These are phyloP conservation scores for Candida buenavistaensis DNA, from an alignment of 1,139 yeast species.

Conservation along the genomic window DNA sequence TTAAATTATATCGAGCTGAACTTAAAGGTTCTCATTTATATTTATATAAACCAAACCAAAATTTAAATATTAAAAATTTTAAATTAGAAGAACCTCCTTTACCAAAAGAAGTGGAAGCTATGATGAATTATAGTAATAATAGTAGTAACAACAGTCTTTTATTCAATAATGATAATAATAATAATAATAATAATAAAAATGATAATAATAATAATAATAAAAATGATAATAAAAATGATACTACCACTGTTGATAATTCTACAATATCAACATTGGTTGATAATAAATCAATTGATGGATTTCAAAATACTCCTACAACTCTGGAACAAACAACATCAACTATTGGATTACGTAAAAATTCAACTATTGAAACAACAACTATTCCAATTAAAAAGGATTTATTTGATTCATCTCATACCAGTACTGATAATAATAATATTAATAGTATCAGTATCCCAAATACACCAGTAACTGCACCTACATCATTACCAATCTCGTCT, in stretches of 20 bases:
- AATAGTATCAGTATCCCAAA: constrained; percentile 5
- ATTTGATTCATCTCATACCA: constrained; percentile 2
- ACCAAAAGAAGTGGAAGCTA: constrained; percentile 4
- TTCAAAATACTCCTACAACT: too few species aligned
- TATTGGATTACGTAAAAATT: constrained; percentile 4
- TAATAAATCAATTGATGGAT: constrained; percentile 4
- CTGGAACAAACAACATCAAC: too few species aligned
- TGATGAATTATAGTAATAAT: constrained; percentile 3
- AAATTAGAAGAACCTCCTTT: constrained; percentile 14
- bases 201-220: neutral
- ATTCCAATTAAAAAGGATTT: neutral
- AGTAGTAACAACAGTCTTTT: constrained; percentile 1
- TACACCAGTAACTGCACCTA: constrained; percentile 7
- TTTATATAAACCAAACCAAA: constrained; percentile 55
- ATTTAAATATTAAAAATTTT: constrained; percentile 49
- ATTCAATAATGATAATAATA: neutral
- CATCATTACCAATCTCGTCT: constrained; percentile 4
- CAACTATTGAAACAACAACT: neutral
- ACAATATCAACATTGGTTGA: constrained; percentile 2
- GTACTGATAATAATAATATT: too few species aligned
- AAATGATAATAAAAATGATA: neutral
- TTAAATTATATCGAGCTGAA: constrained; percentile 59
- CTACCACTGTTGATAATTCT: neutral
- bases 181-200: neutral
- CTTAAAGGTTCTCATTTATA: constrained; percentile 62